Evolutionary conservation across 148 eudicot genomes (phyloP).

Genomic region (Rhododendron molle): DNA sequence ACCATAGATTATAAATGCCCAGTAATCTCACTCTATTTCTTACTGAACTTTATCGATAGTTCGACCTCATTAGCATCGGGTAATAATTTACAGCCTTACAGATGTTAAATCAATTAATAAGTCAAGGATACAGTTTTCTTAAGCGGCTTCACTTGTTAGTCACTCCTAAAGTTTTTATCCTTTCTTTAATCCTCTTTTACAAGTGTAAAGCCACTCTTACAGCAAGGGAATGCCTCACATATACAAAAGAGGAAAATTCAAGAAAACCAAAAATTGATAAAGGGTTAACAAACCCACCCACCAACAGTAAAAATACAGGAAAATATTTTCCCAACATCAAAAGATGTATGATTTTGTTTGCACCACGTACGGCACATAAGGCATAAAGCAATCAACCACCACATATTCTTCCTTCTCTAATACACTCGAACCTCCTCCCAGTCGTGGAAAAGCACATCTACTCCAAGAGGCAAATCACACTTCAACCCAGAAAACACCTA

Average conservation of each 20-base stretch:
- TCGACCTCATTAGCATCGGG: neutral
- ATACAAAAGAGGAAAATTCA: neutral
- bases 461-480: neutral
- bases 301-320: neutral
- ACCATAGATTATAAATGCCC: neutral
- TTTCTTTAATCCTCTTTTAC: neutral
- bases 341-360: neutral
- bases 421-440: neutral
- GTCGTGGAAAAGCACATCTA: neutral
- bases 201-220: neutral
- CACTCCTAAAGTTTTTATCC: neutral
- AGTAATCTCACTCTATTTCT: neutral
- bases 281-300: neutral
- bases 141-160: neutral
- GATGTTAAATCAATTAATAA: neutral
- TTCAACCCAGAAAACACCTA: neutral
- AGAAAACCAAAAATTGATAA: neutral
- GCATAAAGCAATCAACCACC: neutral
- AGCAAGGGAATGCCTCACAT: neutral
- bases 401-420: neutral
- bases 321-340: neutral
- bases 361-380: too few relatives aligned
- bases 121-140: neutral
- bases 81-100: neutral
- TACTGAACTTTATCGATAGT: neutral